Evolutionary conservation across 768 basidiomycete species (phyloP), one percentile per base, ranked within the genome.

Genomic region (Hericium alpestre): DNA sequence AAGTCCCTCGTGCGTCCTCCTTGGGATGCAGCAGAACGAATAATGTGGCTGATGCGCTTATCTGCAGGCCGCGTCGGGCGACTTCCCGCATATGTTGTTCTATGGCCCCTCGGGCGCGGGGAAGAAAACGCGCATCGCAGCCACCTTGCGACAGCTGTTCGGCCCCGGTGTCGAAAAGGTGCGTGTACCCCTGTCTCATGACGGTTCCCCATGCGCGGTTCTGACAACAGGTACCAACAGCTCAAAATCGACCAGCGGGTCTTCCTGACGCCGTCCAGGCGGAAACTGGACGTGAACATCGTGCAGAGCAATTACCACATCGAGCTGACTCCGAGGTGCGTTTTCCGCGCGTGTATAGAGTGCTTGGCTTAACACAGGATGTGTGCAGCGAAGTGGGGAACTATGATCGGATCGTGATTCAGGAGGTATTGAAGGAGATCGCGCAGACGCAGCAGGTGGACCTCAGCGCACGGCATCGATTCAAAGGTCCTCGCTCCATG

Each of bases 401-500:
- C 65, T 96, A 88, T 65, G 95, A 99, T 69, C 78, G 95, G 60
- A 80, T 93, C 1, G 93, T 99, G 51, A 92, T 99, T 53, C 95
- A 98, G 66, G 95, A 99, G 65, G 79, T 99, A 48, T 71, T 99
- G 57, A 99, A 98, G 70, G 95, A 98, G 72, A 97, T 99, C 64
- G 95, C 95, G 1, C 94, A 97, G 70, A 99, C 94, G 2, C 95
- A 99, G 68, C 95, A 98, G 68, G 93, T 99, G 10, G 95, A 99
- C 72, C 71, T 97, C 61, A 90, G 81, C 66, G 95, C 95, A 3
- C 94, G 89, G 68, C 93, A 99, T 64, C 79, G 90, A 57, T 99
- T 99, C 73, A 99, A 99, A 77, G 93, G 95, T 93, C 41, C 46
- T 71, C 61, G 48, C 57, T 32, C n/a, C 38, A 5, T 16, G 6